Conservation (phyloP, 2,329 filamentous ascomycete genomes). For the Aschersonia sp. region DNA sequence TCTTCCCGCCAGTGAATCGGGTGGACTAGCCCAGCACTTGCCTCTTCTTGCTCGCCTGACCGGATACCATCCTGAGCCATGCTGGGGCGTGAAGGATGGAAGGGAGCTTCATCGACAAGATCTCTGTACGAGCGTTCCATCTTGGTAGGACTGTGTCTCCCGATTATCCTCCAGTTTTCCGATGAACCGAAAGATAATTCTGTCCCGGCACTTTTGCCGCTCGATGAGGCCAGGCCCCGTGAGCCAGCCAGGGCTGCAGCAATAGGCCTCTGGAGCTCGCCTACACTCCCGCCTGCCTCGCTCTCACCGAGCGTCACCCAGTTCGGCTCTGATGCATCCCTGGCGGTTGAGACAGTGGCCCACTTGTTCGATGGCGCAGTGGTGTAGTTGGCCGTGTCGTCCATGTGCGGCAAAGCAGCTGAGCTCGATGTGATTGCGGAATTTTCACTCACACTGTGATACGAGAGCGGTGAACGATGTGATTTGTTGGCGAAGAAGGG, state of each 20-base stretch:
- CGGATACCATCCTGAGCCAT: slow-evolving; percentile 8
- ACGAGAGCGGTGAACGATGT: slow-evolving; percentile 6
- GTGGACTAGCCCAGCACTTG: slow-evolving; percentile 5
- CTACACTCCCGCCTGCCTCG: slow-evolving; percentile 11
- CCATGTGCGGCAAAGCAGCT: slow-evolving; percentile 12
- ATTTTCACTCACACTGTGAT: slow-evolving; percentile 10
- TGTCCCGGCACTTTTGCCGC: slow-evolving; percentile 10
- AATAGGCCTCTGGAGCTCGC: slow-evolving; percentile 11
- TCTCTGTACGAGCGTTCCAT: slow-evolving; percentile 18
- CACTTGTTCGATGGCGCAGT: slow-evolving; percentile 1
- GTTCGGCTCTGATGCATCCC: slow-evolving; percentile 6
- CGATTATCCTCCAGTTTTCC: slow-evolving; percentile 22
- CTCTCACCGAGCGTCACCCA: slow-evolving; percentile 8
- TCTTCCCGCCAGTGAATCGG: slow-evolving; percentile 4
- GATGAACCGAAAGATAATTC: slow-evolving; percentile 19
- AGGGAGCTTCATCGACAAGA: slow-evolving; percentile 18
- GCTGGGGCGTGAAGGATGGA: slow-evolving; percentile 21
- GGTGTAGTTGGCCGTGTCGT: slow-evolving; percentile 1
- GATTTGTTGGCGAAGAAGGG: slow-evolving; percentile 3
- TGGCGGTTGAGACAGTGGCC: slow-evolving; percentile 2
- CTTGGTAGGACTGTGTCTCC: slow-evolving; percentile 8
- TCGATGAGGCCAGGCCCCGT: slow-evolving; percentile 3
- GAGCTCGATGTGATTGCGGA: slow-evolving; percentile 19
- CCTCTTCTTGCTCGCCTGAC: slow-evolving; percentile 1
- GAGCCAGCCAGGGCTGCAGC: slow-evolving; percentile 7